Percentiles rank a stretch among this genome's conserved stretches.
Conservation (phyloP, 2,329 filamentous ascomycete genomes). For the Xylaria sp. region DNA sequence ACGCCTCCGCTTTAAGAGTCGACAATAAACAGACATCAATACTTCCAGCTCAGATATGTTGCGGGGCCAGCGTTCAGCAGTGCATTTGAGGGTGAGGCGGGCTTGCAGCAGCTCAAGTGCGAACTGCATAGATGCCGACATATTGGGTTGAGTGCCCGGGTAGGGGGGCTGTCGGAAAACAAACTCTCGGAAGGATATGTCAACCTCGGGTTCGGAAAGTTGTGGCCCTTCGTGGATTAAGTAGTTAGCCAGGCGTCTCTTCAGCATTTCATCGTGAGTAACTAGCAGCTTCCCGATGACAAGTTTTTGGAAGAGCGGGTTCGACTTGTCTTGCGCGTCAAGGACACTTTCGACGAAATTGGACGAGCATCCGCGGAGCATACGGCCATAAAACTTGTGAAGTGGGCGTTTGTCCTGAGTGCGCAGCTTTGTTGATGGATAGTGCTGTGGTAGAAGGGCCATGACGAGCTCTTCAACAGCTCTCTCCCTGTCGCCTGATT, state of each 20-base stretch:
- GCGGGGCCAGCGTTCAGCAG: conserved; percentile 29
- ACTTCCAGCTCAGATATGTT: conserved; percentile 23
- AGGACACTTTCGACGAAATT: conserved; percentile 30
- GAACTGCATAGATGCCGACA: conserved; percentile 36
- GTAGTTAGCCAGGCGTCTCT: conserved; percentile 29
- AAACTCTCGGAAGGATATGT: conserved; percentile 24
- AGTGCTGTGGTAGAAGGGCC: conserved; percentile 36
- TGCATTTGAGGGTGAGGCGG: conserved; percentile 13
- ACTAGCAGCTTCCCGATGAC: conserved; percentile 15
- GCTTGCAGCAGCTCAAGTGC: conserved; percentile 31
- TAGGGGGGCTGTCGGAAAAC: conserved; percentile 22
- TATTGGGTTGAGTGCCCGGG: conserved; percentile 24
- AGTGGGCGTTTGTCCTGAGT: conserved; percentile 31
- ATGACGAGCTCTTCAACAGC: conserved; percentile 28
- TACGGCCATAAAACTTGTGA: conserved; percentile 30
- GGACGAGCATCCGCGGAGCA: conserved; percentile 35
- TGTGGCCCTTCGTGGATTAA: conserved; percentile 30
- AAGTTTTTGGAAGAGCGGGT: conserved; percentile 33
- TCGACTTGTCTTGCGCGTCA: conserved; percentile 28
- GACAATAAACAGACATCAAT: conserved; percentile 30
- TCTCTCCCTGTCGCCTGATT: conserved; percentile 31
- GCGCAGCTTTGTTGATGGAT: conserved; percentile 26
- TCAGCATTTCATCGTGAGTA: conserved; percentile 30
- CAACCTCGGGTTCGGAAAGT: conserved; percentile 27
- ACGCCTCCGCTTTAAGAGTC: conserved; percentile 15